Conservation (phyloP, 2,329 filamentous ascomycete species). For the Madurella mycetomatis region DNA sequence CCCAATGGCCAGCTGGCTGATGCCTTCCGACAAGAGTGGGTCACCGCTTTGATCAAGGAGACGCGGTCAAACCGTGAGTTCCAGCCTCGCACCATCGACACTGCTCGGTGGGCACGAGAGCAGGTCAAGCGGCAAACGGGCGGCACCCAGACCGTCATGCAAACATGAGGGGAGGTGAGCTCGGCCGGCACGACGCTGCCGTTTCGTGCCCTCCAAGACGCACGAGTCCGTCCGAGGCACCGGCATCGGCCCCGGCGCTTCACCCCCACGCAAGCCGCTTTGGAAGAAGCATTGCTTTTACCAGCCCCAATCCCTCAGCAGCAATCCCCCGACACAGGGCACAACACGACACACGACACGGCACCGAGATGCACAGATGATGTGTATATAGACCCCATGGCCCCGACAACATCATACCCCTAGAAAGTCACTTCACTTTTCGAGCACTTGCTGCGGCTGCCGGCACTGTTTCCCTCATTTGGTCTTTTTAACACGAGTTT, state of each 20-base stretch:
- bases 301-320: constrained; percentile 11
- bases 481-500: constrained; percentile 18
- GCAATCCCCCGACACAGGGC: constrained; percentile 17
- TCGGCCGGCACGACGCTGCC: constrained; percentile 10
- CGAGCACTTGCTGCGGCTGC: constrained; percentile 15
- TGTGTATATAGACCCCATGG: constrained; percentile 26
- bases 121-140: constrained; percentile 89
- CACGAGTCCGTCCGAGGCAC: constrained; percentile 5
- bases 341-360: constrained; percentile 18
- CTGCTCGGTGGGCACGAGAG: constrained; percentile 94
- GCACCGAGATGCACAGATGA: constrained; percentile 24
- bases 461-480: constrained; percentile 19
- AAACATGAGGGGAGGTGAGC: constrained; percentile 38
- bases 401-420: constrained; percentile 23
- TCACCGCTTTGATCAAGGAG: constrained; percentile 85
- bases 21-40: constrained; percentile 86
- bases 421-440: constrained; percentile 25
- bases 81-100: constrained; percentile 79
- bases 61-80: constrained; percentile 87
- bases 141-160: constrained; percentile 49
- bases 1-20: constrained; percentile 81
- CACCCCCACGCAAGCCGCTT: constrained; percentile 1
- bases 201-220: constrained; percentile 5
- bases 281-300: constrained; percentile 12
- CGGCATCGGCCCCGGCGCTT: constrained; percentile 13